Evolutionary conservation across 73 alveolate species (phyloP).

Genomic region (Tetrahymena elliotti): DNA sequence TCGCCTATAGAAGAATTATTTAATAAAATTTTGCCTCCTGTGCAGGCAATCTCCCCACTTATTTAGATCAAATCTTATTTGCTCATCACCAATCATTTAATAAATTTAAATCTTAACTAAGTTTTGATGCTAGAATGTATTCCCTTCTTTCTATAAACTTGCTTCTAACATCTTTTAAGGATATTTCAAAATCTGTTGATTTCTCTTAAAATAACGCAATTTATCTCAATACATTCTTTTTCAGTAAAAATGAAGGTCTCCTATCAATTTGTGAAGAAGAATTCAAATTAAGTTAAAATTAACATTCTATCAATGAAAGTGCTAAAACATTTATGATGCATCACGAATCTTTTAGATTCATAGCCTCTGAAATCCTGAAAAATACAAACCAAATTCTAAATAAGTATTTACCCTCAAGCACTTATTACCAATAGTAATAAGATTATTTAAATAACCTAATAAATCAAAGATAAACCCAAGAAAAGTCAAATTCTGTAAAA

Average conservation of each 20-base stretch:
- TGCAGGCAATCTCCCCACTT: neutral
- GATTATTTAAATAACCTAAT: neutral
- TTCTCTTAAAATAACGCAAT: neutral
- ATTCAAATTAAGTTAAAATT: neutral
- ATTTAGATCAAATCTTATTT: neutral
- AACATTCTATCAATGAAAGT: neutral
- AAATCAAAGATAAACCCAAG: neutral
- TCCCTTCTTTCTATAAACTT: neutral
- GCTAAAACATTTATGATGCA: neutral
- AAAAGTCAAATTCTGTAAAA: neutral
- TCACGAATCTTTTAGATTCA: neutral
- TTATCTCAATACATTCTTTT: neutral
- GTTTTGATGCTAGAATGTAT: neutral
- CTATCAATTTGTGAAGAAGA: neutral
- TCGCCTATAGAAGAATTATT: neutral
- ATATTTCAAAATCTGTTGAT: neutral
- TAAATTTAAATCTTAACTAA: neutral
- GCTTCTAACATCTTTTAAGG: neutral
- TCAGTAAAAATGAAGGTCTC: neutral
- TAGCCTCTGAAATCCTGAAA: neutral
- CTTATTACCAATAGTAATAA: neutral
- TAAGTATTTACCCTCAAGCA: neutral
- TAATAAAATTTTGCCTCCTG: neutral
- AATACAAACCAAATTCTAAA: neutral
- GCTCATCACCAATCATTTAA: neutral